Evolutionary conservation across 768 basidiomycete genomes (phyloP).

Genomic region (Phaffia australis): DNA sequence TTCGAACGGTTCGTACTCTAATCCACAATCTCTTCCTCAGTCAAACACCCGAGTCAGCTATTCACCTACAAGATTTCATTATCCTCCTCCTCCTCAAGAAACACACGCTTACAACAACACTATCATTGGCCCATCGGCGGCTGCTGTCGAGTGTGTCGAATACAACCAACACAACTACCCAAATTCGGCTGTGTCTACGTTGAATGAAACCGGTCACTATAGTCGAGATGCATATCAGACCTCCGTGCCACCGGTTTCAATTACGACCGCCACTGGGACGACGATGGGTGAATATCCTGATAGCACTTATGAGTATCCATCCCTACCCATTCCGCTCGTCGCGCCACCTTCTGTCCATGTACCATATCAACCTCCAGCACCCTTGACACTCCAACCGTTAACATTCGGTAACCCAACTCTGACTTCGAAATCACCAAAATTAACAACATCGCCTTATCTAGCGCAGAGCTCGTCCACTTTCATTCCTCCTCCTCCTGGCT

Average conservation of each 20-base stretch:
- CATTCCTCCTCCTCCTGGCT: constrained; percentile 9
- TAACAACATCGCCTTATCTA: not conserved
- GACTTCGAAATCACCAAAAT: not conserved
- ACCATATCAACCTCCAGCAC: constrained; percentile 6
- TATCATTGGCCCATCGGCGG: not conserved
- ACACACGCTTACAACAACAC: constrained; percentile 1
- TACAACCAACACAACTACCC: constrained; percentile 1
- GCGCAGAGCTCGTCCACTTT: constrained; percentile 1
- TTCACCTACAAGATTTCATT: too few species aligned
- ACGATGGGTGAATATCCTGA: not conserved
- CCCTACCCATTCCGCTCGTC: not conserved
- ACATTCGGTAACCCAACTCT: constrained; percentile 12
- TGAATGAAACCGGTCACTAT: constrained; percentile 1
- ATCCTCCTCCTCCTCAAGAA: constrained; percentile 1
- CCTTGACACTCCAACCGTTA: constrained; percentile 16
- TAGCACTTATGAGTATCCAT: not conserved
- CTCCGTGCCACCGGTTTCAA: not conserved
- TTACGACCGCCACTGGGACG: not conserved
- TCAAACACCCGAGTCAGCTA: too few species aligned
- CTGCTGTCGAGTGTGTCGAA: not conserved
- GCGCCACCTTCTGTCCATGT: not conserved
- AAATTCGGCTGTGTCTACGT: constrained; percentile 1
- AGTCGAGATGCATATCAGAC: not conserved
- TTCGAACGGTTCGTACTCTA: too few species aligned
- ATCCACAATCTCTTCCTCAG: too few species aligned